A percentile compares a stretch with the other conserved stretches of the same genome.
These are phyloP conservation scores for Chamaecrista fasciculata DNA, from an alignment of 306 rosid genomes.

Conservation along the genomic window DNA sequence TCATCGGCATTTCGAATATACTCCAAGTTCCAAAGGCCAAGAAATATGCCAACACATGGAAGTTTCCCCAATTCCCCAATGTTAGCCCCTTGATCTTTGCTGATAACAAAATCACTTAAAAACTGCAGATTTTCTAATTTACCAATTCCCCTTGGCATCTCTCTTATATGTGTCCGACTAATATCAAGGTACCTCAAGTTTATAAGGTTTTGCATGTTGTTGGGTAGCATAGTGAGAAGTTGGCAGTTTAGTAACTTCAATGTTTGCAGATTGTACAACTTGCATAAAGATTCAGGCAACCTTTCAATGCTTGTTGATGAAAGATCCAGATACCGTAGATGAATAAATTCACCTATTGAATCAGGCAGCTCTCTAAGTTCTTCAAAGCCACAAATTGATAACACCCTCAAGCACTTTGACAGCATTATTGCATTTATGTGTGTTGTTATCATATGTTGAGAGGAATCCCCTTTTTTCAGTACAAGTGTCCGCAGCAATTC, in stretches of 20 bases:
- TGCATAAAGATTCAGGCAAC: not conserved
- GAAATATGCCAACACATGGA: not conserved
- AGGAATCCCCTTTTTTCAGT: not conserved
- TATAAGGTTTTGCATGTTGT: not conserved
- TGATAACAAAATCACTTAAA: not conserved
- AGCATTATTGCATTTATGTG: not conserved
- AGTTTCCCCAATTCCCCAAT: not conserved
- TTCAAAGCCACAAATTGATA: not conserved
- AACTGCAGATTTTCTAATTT: not conserved
- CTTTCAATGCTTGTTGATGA: not conserved
- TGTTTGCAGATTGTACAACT: slow-evolving; percentile 1
- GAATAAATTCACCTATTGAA: not conserved
- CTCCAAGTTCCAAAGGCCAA: not conserved
- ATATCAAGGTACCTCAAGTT: not conserved
- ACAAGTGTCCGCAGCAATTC: not conserved
- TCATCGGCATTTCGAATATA: not conserved
- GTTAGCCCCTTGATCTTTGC: not conserved
- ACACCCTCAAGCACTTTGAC: not conserved
- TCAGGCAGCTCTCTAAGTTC: not conserved
- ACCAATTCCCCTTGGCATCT: not conserved
- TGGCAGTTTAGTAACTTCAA: not conserved
- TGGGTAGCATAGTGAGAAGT: not conserved
- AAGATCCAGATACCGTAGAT: slow-evolving; percentile 7
- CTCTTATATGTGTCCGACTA: not conserved
- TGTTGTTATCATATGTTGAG: not conserved